phyloP scores from a whole-genome alignment of 2,329 filamentous ascomycete species.

The Arthrobotrys musiformis region DNA sequence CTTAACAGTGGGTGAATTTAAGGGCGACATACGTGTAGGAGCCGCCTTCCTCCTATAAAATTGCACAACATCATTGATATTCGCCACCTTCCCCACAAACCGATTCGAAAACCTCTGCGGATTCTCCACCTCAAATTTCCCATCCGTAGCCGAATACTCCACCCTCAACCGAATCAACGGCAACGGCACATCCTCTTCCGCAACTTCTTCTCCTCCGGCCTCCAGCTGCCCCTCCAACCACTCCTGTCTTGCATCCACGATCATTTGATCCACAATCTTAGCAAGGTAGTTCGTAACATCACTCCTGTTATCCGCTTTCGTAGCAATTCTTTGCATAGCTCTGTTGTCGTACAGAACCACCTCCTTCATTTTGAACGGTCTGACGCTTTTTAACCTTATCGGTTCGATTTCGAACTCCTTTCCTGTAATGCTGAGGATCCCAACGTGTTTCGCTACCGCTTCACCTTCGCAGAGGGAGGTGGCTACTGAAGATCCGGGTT shows the following conservation, averaged over 20 bases:
- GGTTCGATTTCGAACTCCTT: constrained; percentile 82
- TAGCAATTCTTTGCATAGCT: constrained; percentile 79
- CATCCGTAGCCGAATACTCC: constrained; percentile 86
- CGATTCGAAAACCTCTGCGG: constrained; percentile 95
- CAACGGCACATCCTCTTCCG: constrained; percentile 74
- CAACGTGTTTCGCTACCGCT: constrained; percentile 88
- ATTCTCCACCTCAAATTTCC: constrained; percentile 90
- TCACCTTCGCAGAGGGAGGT: constrained; percentile 92
- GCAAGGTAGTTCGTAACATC: constrained; percentile 82
- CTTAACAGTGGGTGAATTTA: constrained; percentile 21
- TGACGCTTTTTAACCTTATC: constrained; percentile 84
- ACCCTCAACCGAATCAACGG: constrained; percentile 90
- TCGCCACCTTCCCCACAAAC: constrained; percentile 89
- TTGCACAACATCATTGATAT: constrained; percentile 90
- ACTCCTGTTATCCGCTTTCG: constrained; percentile 82
- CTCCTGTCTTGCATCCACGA: constrained; percentile 81
- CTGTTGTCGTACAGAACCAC: constrained; percentile 80
- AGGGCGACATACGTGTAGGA: constrained; percentile 63
- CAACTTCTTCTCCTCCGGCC: constrained; percentile 66
- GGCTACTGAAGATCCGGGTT: constrained; percentile 94
- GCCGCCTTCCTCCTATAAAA: constrained; percentile 89
- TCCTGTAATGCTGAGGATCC: constrained; percentile 84
- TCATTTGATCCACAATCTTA: constrained; percentile 83
- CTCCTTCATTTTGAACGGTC: constrained; percentile 89
- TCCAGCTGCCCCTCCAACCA: constrained; percentile 83